A percentile compares a stretch with the other conserved stretches of the same genome.
Evolutionary conservation across 331 rosid genomes (phyloP).

Genomic region (Ulmus americana): DNA sequence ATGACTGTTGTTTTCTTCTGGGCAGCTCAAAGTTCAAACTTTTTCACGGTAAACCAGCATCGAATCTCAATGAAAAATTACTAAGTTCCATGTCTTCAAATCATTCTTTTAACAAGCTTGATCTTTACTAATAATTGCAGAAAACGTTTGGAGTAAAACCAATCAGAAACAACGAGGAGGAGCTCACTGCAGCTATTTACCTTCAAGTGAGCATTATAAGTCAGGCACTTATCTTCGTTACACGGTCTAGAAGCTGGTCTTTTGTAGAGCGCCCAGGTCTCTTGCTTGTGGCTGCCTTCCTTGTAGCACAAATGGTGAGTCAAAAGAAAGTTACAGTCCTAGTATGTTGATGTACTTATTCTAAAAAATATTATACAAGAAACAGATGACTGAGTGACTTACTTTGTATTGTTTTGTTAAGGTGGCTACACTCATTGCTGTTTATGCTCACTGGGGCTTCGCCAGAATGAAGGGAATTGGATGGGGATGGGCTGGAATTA

Average conservation of each 20-base stretch:
- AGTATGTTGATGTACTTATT: too few relatives aligned
- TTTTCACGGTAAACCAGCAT: constrained; percentile 48
- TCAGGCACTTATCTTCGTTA: constrained; percentile 85
- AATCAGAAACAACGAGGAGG: constrained; percentile 28
- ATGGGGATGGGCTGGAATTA: constrained; percentile 92
- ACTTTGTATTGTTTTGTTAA: constrained; percentile 5
- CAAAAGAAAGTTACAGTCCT: neutral
- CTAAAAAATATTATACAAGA: neutral
- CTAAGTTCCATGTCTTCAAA: too few relatives aligned
- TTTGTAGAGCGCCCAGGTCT: constrained; percentile 75
- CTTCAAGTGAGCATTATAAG: constrained; percentile 86
- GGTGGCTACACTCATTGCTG: constrained; percentile 75
- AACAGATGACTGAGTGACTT: neutral
- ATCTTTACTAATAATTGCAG: constrained; percentile 27
- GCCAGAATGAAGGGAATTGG: constrained; percentile 64
- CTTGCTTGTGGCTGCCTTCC: constrained; percentile 45
- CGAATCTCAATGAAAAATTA: neutral
- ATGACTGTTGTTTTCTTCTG: constrained; percentile 90
- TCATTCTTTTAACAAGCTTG: too few relatives aligned
- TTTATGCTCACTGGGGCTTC: constrained; percentile 63
- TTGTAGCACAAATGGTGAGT: constrained; percentile 70
- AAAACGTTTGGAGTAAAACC: constrained; percentile 61
- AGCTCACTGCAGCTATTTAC: constrained; percentile 77
- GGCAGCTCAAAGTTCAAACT: constrained; percentile 51
- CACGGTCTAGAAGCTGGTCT: constrained; percentile 82